Conservation (phyloP, 768 basidiomycete genomes). For the Trametes meyenii region DNA sequence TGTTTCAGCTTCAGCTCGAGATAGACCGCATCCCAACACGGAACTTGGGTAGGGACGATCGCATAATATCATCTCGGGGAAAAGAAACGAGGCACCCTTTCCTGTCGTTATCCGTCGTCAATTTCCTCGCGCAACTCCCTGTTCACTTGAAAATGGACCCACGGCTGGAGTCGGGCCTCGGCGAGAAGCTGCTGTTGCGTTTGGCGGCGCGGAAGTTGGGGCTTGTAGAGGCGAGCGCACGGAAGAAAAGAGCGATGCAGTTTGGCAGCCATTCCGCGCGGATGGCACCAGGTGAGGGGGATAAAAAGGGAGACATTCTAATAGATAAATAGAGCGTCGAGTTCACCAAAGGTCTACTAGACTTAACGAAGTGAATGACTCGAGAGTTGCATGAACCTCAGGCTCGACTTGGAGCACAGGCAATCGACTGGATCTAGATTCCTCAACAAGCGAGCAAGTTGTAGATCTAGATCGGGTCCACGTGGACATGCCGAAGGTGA, state of each 20-base stretch:
- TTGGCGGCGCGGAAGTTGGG: constrained; percentile 74
- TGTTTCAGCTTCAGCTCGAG: constrained; percentile 79
- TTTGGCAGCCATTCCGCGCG: constrained; percentile 89
- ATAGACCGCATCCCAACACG: constrained; percentile 84
- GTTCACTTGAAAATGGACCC: constrained; percentile 85
- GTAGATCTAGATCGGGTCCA: constrained; percentile 16
- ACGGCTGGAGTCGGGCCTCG: constrained; percentile 69
- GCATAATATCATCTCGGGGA: constrained; percentile 87
- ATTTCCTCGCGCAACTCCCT: constrained; percentile 76
- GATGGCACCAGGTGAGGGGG: constrained; percentile 66
- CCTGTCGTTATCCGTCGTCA: constrained; percentile 76
- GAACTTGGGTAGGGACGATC: constrained; percentile 94
- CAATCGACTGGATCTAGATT: too few species aligned
- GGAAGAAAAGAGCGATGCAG: constrained; percentile 96
- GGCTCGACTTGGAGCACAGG: too few species aligned
- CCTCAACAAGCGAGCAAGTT: too few species aligned
- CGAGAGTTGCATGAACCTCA: too few species aligned
- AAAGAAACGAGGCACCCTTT: constrained; percentile 94
- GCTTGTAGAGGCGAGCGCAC: constrained; percentile 65
- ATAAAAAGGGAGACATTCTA: constrained; percentile 51
- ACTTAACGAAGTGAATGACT: too few species aligned
- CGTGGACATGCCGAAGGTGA: constrained; percentile 23
- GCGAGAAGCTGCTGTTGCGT: constrained; percentile 88
- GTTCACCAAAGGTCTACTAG: too few species aligned
- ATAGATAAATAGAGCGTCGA: not conserved